A percentile compares a stretch with the other conserved stretches of the same genome.
phyloP scores from a whole-genome alignment of 805 yeast species.

The Kodamaea leandrae region DNA sequence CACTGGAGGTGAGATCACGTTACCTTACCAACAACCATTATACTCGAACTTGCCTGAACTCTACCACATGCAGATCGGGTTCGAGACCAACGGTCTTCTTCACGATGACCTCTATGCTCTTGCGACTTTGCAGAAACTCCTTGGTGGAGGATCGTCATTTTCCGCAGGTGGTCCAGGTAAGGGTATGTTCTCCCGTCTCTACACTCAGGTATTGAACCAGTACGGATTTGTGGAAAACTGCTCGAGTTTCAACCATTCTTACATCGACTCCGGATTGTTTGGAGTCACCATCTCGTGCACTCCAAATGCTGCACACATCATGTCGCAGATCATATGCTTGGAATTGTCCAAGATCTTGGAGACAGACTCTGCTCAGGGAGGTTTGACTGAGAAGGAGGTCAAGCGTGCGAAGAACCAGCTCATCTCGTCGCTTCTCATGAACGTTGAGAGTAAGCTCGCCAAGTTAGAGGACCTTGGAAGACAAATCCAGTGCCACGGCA shows the following conservation, averaged over 20 bases:
- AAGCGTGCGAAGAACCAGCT: slow-evolving; percentile 89
- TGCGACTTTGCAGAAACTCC: slow-evolving; percentile 82
- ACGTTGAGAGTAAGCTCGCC: slow-evolving; percentile 88
- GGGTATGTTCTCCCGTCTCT: slow-evolving; percentile 95
- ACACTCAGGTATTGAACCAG: slow-evolving; percentile 86
- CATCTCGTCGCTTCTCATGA: slow-evolving; percentile 84
- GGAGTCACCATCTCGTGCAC: slow-evolving; percentile 84
- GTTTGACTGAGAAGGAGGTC: slow-evolving; percentile 69
- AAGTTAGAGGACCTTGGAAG: slow-evolving; percentile 94
- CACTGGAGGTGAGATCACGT: slow-evolving; percentile 48
- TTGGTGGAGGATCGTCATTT: slow-evolving; percentile 97
- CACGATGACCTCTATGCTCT: slow-evolving; percentile 87
- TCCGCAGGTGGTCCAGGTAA: slow-evolving; percentile 99
- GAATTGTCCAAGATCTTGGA: slow-evolving; percentile 39
- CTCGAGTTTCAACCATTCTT: slow-evolving; percentile 83
- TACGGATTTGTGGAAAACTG: slow-evolving; percentile 90
- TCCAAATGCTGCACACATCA: slow-evolving; percentile 81
- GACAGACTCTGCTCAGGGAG: slow-evolving; percentile 43
- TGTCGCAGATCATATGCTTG: slow-evolving; percentile 70
- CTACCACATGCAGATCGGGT: slow-evolving; percentile 81
- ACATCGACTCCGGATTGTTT: slow-evolving; percentile 85
- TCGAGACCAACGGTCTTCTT: slow-evolving; percentile 80
- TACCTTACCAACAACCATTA: slow-evolving; percentile 41
- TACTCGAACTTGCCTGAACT: slow-evolving; percentile 65
- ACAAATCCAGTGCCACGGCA: slow-evolving; percentile 83